phyloP scores from a whole-genome alignment of 768 basidiomycete species.

The Dentipellis fragilis region DNA sequence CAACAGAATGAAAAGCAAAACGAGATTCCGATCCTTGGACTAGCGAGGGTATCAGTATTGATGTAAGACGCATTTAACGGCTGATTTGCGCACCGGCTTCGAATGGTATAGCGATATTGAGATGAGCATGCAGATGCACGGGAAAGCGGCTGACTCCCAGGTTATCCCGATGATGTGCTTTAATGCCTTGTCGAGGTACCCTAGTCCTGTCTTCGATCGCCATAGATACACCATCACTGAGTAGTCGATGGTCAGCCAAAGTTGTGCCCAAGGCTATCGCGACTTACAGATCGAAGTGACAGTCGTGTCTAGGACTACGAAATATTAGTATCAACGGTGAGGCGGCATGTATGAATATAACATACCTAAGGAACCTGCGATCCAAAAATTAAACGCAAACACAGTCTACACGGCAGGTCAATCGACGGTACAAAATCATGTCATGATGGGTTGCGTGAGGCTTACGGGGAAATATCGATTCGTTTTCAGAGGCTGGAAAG shows the following conservation, averaged over 20 bases:
- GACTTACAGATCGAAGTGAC: conserved; percentile 30
- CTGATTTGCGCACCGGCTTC: conserved; percentile 23
- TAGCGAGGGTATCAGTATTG: background rate
- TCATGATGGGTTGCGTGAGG: no score
- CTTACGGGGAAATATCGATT: conserved; percentile 10
- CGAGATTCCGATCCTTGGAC: conserved; percentile 18
- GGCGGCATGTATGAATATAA: background rate
- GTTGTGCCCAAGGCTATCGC: background rate
- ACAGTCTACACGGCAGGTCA: conserved; percentile 23
- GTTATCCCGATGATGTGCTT: conserved; percentile 30
- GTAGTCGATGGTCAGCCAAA: background rate
- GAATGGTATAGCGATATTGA: conserved; percentile 21
- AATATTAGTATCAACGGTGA: background rate
- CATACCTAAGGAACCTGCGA: conserved; percentile 32
- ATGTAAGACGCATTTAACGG: background rate
- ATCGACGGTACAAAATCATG: background rate
- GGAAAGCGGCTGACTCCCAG: conserved; percentile 27
- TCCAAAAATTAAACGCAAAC: conserved; percentile 36
- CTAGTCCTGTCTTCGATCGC: conserved; percentile 25
- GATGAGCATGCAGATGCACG: conserved; percentile 23
- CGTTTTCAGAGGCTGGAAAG: conserved; percentile 6
- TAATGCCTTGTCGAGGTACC: conserved; percentile 29
- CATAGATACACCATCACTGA: conserved; percentile 35
- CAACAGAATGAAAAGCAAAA: conserved; percentile 37
- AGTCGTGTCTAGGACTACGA: conserved; percentile 29